Percentiles rank a stretch among this genome's conserved stretches.
phyloP scores from a whole-genome alignment of 768 basidiomycete genomes.

The Tricholoma flavovirens region DNA sequence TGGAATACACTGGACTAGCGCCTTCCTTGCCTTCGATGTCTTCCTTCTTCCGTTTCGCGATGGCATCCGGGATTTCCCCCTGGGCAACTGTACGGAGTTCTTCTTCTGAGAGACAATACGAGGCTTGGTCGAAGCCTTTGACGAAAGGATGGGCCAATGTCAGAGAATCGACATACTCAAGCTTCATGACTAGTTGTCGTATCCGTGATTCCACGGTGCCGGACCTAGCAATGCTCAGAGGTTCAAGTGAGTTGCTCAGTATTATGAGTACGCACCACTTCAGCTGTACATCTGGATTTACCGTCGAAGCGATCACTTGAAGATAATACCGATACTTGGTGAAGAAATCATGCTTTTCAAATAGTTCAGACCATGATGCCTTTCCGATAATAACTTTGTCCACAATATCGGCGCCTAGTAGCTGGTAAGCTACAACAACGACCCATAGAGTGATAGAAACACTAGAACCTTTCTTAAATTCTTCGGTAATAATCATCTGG shows the following conservation, averaged over 20 bases:
- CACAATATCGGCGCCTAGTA: constrained; percentile 84
- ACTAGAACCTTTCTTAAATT: constrained; percentile 80
- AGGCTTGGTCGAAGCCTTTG: constrained; percentile 87
- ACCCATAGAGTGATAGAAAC: not conserved
- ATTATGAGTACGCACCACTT: constrained; percentile 66
- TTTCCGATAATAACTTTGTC: constrained; percentile 84
- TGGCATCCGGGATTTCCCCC: constrained; percentile 74
- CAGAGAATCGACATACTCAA: constrained; percentile 92
- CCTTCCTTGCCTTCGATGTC: constrained; percentile 75
- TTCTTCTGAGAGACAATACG: constrained; percentile 77
- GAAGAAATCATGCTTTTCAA: constrained; percentile 95
- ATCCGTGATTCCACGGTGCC: constrained; percentile 98
- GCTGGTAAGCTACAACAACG: constrained; percentile 9
- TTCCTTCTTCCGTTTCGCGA: constrained; percentile 69
- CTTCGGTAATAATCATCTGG: constrained; percentile 92
- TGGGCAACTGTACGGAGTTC: constrained; percentile 86
- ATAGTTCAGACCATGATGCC: constrained; percentile 90
- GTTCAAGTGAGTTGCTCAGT: not conserved
- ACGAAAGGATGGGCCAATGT: constrained; percentile 91
- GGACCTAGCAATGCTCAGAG: constrained; percentile 33
- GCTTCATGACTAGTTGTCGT: constrained; percentile 95
- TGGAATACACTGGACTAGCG: constrained; percentile 79
- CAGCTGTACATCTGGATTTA: constrained; percentile 74
- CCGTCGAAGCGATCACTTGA: constrained; percentile 91
- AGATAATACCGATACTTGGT: constrained; percentile 94